These are phyloP conservation scores for Ogataea polymorpha DNA, from an alignment of 805 yeast species.

Conservation along the genomic window DNA sequence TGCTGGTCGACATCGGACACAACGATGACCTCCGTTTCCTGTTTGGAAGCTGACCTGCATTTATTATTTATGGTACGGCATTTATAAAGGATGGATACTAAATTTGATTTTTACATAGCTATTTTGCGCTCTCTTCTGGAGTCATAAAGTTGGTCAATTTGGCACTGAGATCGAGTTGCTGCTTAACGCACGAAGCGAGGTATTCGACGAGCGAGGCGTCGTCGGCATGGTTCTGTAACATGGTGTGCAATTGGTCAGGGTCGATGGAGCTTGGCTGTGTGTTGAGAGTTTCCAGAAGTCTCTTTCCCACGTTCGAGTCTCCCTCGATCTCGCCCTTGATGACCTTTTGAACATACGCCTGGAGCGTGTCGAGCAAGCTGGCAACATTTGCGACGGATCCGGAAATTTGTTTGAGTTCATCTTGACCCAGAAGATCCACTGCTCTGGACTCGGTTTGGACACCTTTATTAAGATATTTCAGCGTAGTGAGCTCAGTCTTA, in stretches of 20 bases:
- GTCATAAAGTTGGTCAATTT: slow-evolving; percentile 58
- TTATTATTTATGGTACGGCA: slow-evolving; percentile 7
- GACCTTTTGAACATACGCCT: slow-evolving; percentile 44
- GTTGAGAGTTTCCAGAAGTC: slow-evolving; percentile 55
- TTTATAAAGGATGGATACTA: slow-evolving; percentile 12
- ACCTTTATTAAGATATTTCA: slow-evolving; percentile 44
- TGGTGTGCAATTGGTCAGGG: slow-evolving; percentile 50
- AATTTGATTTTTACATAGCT: slow-evolving; percentile 2
- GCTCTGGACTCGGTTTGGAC: slow-evolving; percentile 31
- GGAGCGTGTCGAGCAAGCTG: slow-evolving; percentile 46
- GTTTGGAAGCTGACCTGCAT: slow-evolving; percentile 26
- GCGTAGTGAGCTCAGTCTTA: slow-evolving; percentile 55
- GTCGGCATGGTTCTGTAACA: slow-evolving; percentile 70
- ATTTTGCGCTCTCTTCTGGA: slow-evolving; percentile 33
- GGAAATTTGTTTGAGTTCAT: slow-evolving; percentile 44
- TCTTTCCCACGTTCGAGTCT: slow-evolving; percentile 61
- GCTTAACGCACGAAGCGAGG: slow-evolving; percentile 77
- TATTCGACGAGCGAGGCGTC: slow-evolving; percentile 81
- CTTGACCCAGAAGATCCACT: slow-evolving; percentile 35
- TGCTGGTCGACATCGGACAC: slow-evolving; percentile 49
- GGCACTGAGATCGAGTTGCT: slow-evolving; percentile 77
- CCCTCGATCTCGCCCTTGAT: slow-evolving; percentile 43
- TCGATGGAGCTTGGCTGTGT: slow-evolving; percentile 50
- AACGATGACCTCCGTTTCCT: slow-evolving; percentile 39
- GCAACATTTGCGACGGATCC: slow-evolving; percentile 45